Base-by-base conservation (phyloP, 192 early-diverging fungal genomes). In the Coemansia sp. region DNA sequence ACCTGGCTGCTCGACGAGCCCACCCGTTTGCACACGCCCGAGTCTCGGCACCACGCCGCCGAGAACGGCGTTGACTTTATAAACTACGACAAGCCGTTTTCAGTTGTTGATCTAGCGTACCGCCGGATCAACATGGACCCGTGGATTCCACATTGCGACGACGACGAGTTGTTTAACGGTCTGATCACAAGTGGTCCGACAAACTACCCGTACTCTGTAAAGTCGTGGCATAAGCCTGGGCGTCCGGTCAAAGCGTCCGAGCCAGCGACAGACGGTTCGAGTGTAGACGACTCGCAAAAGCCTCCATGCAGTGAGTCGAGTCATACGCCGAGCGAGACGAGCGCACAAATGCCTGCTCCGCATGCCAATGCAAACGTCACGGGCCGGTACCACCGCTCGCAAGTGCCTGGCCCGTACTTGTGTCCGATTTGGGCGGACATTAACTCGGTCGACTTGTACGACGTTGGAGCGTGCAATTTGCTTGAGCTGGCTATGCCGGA, bases 401-500 rank as follows among this genome's bases (percentile, higher is more conserved):
- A 67, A 56, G 10, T 81, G 21, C 78, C 72, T 5, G 73, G 78
- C 1, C 78, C 78, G 35, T 75, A 72, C 15, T 53, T 81, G 56
- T 81, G 78, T 51, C 78, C 78, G 19, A 71, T 81, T 55, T 81
- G 78, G 78, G 58, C 78, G 19, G 78, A 81, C n/a, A 75, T 75
- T 24, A 72, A 66, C 23, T 67, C 78, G 10, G 78, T 81, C 21
- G 78, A 81, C 52, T 43, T 75, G 39, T 81, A 81, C 32, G 78
- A 81, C 39, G 73, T 81, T 17, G 73, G 78, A 14, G 63, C 56
- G 35, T 75, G 73, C 66, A 75, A 75, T 29, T 47, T 81, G 45
- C 58, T 81, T 1, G 78, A 81, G 66, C 55, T 81, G 25, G 71
- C 63, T 25, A 65, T 69, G 21, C 78, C 78, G 0, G 78, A 81